Evolutionary conservation across 768 basidiomycete genomes (phyloP), one percentile per base, ranked within the genome.

Genomic region (Tephrocybe sp.): DNA sequence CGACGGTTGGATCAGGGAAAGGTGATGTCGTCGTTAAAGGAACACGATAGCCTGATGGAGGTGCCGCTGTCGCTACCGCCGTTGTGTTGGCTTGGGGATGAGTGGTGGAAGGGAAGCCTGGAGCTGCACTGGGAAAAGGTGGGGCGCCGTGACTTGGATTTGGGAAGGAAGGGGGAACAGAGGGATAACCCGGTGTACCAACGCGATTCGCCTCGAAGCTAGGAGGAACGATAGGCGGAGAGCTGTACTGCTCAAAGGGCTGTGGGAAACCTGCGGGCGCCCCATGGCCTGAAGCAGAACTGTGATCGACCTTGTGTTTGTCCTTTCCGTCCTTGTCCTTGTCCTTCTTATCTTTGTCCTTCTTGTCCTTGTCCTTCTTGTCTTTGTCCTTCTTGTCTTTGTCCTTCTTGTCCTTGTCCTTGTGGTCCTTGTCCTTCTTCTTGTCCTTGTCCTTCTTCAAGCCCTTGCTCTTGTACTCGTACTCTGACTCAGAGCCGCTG

Each of bases 1-100:
- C 65, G 51, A 77, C 68, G 2, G 68, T 34, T 1, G 55, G 36
- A 20, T 62, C 55, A 4, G 85, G 81, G 66, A 86, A 82, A 2
- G 73, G 57, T 7, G 72, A 56, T 18, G 60, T 60, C 1, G 73
- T 72, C 43, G 66, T 68, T 39, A 88, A 69, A 0, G 85, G 75
- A 48, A 88, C 64, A 56, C 88, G 85, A 60, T 75, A 82, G 11
- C 89, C 89, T 1, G 88, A 87, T 2, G 84, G 78, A 0, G 85
- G 83, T 0, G 76, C 68, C 3, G 58, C 55, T 21, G 52, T 42
- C 41, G 39, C 57, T 25, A 11, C 28, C 28, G 11, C 45, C 51
- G 8, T 14, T 12, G 34, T 8, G 20, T 28, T 45, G 23, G 34
- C 45, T 23, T 42, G 45, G 28, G 25, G 20, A 45, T 51, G 58